Evolutionary conservation across 345 rosid species (phyloP).

Genomic region (Populus nigra): DNA sequence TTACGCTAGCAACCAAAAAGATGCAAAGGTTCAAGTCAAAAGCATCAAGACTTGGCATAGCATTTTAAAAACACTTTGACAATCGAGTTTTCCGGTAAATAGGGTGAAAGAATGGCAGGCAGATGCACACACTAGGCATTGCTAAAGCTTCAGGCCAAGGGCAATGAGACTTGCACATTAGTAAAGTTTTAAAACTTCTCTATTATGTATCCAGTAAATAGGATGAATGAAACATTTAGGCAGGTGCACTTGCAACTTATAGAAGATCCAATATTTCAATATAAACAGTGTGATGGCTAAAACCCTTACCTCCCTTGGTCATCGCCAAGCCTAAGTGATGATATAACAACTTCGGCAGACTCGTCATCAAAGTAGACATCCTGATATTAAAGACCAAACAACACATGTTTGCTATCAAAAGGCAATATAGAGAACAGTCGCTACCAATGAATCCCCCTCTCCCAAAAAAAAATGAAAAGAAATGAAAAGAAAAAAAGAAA

Average conservation of each 20-base stretch:
- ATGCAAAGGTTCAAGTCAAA: not conserved
- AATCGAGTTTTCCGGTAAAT: not conserved
- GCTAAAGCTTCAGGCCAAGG: not conserved
- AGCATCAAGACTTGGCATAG: not conserved
- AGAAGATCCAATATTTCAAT: not conserved
- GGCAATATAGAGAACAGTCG: not conserved
- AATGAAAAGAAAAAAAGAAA: not conserved
- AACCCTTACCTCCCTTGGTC: constrained; percentile 81
- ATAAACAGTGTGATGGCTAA: not conserved
- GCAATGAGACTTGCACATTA: not conserved
- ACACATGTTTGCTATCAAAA: constrained; percentile 3
- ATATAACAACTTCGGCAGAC: constrained; percentile 88
- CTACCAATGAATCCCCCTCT: not conserved
- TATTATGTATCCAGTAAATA: not conserved
- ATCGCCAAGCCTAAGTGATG: constrained; percentile 93
- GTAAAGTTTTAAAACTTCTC: not conserved
- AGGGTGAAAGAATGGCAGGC: not conserved
- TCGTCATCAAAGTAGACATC: constrained; percentile 93
- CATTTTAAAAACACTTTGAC: not conserved
- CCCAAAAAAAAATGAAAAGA: not conserved
- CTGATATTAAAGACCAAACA: constrained; percentile 40
- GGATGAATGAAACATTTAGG: not conserved
- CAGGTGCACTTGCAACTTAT: not conserved
- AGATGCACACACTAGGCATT: not conserved
- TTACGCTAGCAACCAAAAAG: not conserved